Evolutionary conservation across 1,139 yeast species (phyloP).

Genomic region (Blastobotrys capitulatus): DNA sequence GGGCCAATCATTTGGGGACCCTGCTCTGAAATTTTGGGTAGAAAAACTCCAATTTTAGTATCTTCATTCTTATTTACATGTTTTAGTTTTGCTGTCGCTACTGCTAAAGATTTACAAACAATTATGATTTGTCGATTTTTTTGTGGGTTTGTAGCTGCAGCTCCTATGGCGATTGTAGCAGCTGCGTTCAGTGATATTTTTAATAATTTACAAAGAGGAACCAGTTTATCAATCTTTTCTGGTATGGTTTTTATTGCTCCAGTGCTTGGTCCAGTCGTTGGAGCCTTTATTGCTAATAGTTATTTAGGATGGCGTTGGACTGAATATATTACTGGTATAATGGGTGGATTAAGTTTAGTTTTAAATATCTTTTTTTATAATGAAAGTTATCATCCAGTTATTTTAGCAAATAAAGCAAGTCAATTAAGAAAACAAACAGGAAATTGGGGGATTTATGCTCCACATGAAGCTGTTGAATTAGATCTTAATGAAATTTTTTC

Average conservation of each 20-base stretch:
- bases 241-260: constrained; percentile 73
- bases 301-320: constrained; percentile 57
- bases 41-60: constrained; percentile 50
- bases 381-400: constrained; percentile 43
- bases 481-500: constrained; percentile 59
- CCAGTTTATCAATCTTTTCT: constrained; percentile 59
- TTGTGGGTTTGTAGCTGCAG: constrained; percentile 50
- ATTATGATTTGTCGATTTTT: constrained; percentile 68
- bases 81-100: constrained; percentile 66
- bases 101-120: constrained; percentile 68
- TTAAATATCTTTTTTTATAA: constrained; percentile 28
- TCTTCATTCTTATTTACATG: constrained; percentile 53
- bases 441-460: constrained; percentile 80
- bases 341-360: constrained; percentile 38
- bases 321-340: constrained; percentile 47
- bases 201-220: constrained; percentile 56
- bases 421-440: constrained; percentile 43
- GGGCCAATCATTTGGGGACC: constrained; percentile 86
- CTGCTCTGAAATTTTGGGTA: constrained; percentile 66
- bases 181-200: constrained; percentile 78
- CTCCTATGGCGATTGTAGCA: constrained; percentile 77
- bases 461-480: constrained; percentile 67
- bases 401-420: constrained; percentile 43
- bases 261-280: constrained; percentile 53
- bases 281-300: constrained; percentile 34